Evolutionary conservation across 164 flowering plant species (phyloP).

Genomic region (Echeveria elegans): DNA sequence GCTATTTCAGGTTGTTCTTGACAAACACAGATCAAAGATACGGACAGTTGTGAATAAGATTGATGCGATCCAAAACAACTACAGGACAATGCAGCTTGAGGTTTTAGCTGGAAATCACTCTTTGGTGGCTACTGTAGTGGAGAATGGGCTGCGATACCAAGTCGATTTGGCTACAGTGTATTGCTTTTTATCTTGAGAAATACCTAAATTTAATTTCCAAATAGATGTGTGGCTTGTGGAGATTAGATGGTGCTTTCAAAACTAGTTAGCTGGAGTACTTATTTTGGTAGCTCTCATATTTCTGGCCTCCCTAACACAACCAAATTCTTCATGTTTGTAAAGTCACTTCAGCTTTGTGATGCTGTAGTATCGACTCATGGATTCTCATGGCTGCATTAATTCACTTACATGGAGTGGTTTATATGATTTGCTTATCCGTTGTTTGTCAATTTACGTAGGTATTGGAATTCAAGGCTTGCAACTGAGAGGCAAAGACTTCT

Average conservation of each 20-base stretch:
- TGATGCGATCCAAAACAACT: conserved; percentile 76
- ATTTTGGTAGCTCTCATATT: background rate
- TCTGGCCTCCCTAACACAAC: no score
- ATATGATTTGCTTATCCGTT: background rate
- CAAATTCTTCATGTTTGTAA: background rate
- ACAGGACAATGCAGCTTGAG: conserved; percentile 94
- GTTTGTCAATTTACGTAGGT: conserved; percentile 34
- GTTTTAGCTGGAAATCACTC: conserved; percentile 90
- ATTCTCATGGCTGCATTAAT: background rate
- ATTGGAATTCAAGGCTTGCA: conserved; percentile 90
- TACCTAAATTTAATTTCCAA: background rate
- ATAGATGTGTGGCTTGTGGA: background rate
- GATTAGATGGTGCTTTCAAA: background rate
- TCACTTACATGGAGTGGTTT: background rate
- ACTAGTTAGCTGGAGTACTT: background rate
- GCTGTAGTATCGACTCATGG: no score
- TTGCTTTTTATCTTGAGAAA: background rate
- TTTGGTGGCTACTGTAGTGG: conserved; percentile 69
- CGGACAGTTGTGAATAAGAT: conserved; percentile 86
- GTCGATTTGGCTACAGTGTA: conserved; percentile 84
- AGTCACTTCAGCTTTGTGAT: background rate
- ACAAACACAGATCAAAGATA: conserved; percentile 85
- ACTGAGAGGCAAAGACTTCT: conserved; percentile 90
- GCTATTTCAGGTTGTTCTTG: conserved; percentile 66
- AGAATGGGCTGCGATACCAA: conserved; percentile 77